Conservation (phyloP, 352 stramenopile genomes). For the Globisporangium takayamanum region DNA sequence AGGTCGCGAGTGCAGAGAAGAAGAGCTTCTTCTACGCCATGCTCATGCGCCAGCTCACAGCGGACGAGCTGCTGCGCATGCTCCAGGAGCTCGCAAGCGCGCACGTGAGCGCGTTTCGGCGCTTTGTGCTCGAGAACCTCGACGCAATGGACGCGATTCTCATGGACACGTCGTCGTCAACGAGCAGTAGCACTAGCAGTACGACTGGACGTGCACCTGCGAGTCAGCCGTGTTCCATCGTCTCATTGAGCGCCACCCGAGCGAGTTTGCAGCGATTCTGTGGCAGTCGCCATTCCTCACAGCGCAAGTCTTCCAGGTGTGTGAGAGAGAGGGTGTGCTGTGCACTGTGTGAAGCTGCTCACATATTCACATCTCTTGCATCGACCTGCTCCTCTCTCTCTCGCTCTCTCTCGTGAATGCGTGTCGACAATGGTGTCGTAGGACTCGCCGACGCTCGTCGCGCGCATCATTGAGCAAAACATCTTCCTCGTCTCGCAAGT, state of each 20-base stretch:
- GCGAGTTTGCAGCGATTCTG: constrained; percentile 48
- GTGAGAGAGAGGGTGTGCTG: not conserved
- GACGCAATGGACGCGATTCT: constrained; percentile 48
- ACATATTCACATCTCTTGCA: not conserved
- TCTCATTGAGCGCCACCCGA: constrained; percentile 51
- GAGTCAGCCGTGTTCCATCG: constrained; percentile 35
- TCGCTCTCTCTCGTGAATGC: not conserved
- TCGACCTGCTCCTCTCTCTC: too few relatives aligned
- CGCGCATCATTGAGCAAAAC: constrained; percentile 68
- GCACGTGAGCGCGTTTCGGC: constrained; percentile 27
- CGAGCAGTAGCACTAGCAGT: not conserved
- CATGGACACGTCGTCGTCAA: constrained; percentile 7
- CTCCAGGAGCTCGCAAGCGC: constrained; percentile 23
- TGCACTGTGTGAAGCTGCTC: not conserved
- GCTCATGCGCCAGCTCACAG: constrained; percentile 24
- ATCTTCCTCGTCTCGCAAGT: constrained; percentile 57
- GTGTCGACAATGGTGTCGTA: constrained; percentile 8
- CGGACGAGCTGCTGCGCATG: constrained; percentile 18
- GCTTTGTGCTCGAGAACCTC: constrained; percentile 40
- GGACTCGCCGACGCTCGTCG: constrained; percentile 50
- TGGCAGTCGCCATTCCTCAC: constrained; percentile 57
- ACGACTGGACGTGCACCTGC: not conserved
- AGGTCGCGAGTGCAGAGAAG: constrained; percentile 10
- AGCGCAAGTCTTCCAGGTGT: constrained; percentile 65
- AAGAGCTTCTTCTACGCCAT: constrained; percentile 30